Conservation (phyloP, 1,284 basidiomycete species). For the Boletellus deceptivus region DNA sequence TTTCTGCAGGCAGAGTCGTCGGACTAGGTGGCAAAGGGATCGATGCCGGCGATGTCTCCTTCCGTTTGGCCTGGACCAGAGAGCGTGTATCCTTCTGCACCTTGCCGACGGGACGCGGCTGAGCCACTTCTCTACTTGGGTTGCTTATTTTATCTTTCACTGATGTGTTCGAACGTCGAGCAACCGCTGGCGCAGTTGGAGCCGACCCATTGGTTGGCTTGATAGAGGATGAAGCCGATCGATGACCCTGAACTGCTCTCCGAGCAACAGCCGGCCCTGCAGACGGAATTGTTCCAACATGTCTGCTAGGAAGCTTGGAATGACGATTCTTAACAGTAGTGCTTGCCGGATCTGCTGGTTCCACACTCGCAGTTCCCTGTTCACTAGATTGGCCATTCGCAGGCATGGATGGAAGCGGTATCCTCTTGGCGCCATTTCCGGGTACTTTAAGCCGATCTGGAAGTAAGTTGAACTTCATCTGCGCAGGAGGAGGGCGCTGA, state of each 20-base stretch:
- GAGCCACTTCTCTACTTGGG: neutral
- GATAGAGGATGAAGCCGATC: slow-evolving; percentile 2
- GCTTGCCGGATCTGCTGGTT: neutral
- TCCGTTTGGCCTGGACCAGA: slow-evolving; percentile 12
- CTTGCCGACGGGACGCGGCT: slow-evolving; percentile 9
- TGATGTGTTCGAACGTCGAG: slow-evolving; percentile 13
- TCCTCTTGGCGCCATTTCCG: slow-evolving; percentile 36
- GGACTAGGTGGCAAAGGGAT: slow-evolving; percentile 35
- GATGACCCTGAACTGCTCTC: slow-evolving; percentile 11
- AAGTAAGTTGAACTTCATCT: slow-evolving; percentile 26
- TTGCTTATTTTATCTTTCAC: slow-evolving; percentile 14
- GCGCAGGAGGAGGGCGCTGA: slow-evolving; percentile 27
- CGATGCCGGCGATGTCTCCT: slow-evolving; percentile 19
- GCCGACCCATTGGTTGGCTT: slow-evolving; percentile 10
- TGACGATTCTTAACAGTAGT: slow-evolving; percentile 4
- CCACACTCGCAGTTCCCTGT: slow-evolving; percentile 1
- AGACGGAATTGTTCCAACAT: neutral
- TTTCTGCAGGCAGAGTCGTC: slow-evolving; percentile 16
- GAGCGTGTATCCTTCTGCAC: slow-evolving; percentile 14
- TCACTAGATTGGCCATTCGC: slow-evolving; percentile 3
- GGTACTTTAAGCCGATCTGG: slow-evolving; percentile 20
- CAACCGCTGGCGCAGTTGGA: neutral
- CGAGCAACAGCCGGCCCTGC: slow-evolving; percentile 5
- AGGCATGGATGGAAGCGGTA: slow-evolving; percentile 30
- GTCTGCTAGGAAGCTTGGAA: slow-evolving; percentile 14